Evolutionary conservation across 2,329 filamentous ascomycete genomes (phyloP).

Genomic region (Metarhizium rileyi): DNA sequence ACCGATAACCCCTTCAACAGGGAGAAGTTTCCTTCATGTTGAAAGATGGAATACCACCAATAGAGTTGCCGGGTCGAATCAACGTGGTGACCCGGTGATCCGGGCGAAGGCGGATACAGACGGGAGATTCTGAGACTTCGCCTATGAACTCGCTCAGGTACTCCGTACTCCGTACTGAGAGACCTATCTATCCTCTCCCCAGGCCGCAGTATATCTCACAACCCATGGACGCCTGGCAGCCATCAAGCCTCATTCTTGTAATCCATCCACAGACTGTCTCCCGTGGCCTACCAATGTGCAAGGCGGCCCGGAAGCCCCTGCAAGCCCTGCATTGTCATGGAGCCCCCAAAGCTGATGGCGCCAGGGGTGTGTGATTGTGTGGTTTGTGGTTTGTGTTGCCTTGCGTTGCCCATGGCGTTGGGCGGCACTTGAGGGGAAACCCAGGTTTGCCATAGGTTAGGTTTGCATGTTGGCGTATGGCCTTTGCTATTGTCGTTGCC

Average conservation of each 20-base stretch:
- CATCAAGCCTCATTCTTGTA: background rate
- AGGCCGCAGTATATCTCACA: no score
- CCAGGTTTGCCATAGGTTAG: background rate
- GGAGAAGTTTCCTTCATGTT: background rate
- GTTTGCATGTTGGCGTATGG: slow-evolving; percentile 1
- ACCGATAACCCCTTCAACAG: background rate
- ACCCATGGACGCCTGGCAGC: background rate
- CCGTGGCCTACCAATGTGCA: background rate
- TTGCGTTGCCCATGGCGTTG: no score
- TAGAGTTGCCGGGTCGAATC: slow-evolving; percentile 1
- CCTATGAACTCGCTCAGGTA: no score
- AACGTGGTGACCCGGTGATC: no score
- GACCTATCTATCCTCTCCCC: no score
- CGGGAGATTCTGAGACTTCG: background rate
- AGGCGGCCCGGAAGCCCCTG: background rate
- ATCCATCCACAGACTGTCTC: background rate
- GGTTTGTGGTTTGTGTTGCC: background rate
- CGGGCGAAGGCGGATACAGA: no score
- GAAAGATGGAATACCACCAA: background rate
- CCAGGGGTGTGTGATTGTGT: background rate
- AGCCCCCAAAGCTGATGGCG: background rate
- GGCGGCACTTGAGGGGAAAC: no score
- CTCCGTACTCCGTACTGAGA: no score
- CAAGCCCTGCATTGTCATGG: slow-evolving; percentile 1
- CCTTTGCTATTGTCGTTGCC: slow-evolving; percentile 1